Evolutionary conservation across 495 filamentous ascomycete species (phyloP), one percentile per base, ranked within the genome.

Genomic region (Lasiosphaeria miniovina): DNA sequence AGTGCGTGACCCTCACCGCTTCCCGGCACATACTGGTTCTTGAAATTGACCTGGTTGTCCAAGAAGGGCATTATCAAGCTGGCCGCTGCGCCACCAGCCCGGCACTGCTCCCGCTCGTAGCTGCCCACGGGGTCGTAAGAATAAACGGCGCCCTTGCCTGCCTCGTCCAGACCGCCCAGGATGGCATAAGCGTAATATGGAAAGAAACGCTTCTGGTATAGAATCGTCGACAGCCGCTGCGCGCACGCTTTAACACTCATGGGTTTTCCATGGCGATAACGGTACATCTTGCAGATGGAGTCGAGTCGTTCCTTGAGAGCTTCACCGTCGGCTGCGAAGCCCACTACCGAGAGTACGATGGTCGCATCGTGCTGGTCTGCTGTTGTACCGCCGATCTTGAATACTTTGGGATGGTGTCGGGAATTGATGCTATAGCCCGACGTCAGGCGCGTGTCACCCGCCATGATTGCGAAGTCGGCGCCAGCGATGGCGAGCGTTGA

Each of bases 21-120:
- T n/a, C 86, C 88, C 9, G 94, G 94, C 34, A 91, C 80, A 73
- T 96, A 95, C 79, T 98, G 94, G 73, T 98, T 98, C 82, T 98
- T 98, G 82, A 91, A 94, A 77, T 98, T 97, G 78, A 98, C 94
- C 75, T 98, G 95, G 72, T 98, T 98, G 74, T 98, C 94, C 71
- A 98, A 79, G 81, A 98, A 98, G 4, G 94, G 94, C 89, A 97
- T 98, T 73, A 98, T 98, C 76, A 98, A 78, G 65, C 90, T 96
- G 41, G 90, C 88, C 36, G 95, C 94, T n/a, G 94, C 91, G 57
- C 94, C 94, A 17, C 90, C 94, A 17, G 95, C 93, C 40, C 92
- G 87, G 76, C 95, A 97, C 75, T 93, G 89, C 76, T 98, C 94
- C 66, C 94, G 78, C 78, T 98, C 94, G 73, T 96, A 97, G 62